phyloP scores from a whole-genome alignment of 1,284 basidiomycete genomes.

The Entoloma clypeatum region DNA sequence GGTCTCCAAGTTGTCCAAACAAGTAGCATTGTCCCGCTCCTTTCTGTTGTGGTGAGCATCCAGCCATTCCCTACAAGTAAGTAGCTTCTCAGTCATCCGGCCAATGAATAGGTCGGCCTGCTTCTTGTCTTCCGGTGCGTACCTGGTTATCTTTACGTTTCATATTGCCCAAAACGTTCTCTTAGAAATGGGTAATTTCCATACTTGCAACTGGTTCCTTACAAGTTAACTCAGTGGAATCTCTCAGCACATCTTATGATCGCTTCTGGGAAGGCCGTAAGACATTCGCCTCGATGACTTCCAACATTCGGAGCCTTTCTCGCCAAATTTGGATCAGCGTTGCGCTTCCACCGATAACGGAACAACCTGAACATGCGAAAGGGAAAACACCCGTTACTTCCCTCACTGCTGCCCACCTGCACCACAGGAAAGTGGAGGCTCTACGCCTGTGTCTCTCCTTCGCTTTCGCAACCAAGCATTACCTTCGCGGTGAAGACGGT shows the following conservation, averaged over 20 bases:
- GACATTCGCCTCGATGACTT: constrained; percentile 64
- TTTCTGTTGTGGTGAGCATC: constrained; percentile 85
- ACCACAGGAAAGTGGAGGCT: constrained; percentile 65
- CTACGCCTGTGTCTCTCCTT: constrained; percentile 69
- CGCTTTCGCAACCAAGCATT: constrained; percentile 69
- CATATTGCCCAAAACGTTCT: constrained; percentile 6
- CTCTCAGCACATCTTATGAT: constrained; percentile 69
- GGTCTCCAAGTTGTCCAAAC: constrained; percentile 57
- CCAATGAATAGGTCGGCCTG: too few relatives aligned
- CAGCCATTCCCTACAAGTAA: too few relatives aligned
- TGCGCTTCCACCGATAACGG: constrained; percentile 55
- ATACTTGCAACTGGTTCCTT: not conserved
- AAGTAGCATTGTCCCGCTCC: constrained; percentile 76
- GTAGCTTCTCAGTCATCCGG: too few relatives aligned
- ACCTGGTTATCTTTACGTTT: constrained; percentile 1
- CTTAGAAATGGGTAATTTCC: constrained; percentile 37
- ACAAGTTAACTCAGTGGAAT: constrained; percentile 4
- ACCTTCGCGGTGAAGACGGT: constrained; percentile 75
- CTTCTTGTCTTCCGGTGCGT: constrained; percentile 71
- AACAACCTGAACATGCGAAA: constrained; percentile 38
- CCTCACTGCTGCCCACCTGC: constrained; percentile 55
- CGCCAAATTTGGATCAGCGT: constrained; percentile 78
- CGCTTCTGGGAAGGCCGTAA: constrained; percentile 85
- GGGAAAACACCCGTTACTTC: constrained; percentile 46
- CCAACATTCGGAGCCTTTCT: constrained; percentile 48